Evolutionary conservation across 2,329 filamentous ascomycete genomes (phyloP).

Genomic region (Xylariaceae sp.): DNA sequence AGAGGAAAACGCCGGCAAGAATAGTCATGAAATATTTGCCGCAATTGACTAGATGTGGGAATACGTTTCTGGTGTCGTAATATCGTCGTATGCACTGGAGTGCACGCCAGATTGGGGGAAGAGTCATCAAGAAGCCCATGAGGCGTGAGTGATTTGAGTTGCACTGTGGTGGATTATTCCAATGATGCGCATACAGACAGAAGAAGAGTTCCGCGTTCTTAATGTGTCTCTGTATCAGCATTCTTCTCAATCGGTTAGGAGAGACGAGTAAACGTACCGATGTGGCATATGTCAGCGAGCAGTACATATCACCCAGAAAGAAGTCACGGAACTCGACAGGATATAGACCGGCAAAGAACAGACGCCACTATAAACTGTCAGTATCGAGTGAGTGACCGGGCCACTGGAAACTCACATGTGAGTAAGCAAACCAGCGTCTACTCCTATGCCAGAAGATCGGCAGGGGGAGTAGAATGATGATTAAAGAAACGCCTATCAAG

Average conservation of each 20-base stretch:
- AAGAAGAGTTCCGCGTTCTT: slow-evolving; percentile 92
- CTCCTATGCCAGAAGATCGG: slow-evolving; percentile 71
- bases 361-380: slow-evolving; percentile 62
- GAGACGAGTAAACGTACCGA: slow-evolving; percentile 55
- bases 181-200: slow-evolving; percentile 80
- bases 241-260: background rate
- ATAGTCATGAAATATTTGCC: slow-evolving; percentile 90
- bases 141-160: slow-evolving; percentile 81
- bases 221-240: background rate
- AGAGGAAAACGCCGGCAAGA: slow-evolving; percentile 71
- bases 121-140: slow-evolving; percentile 76
- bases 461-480: slow-evolving; percentile 72
- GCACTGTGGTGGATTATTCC: slow-evolving; percentile 70
- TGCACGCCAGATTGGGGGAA: slow-evolving; percentile 87
- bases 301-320: slow-evolving; percentile 96
- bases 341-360: slow-evolving; percentile 80
- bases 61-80: slow-evolving; percentile 77
- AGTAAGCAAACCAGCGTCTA: slow-evolving; percentile 82
- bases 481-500: slow-evolving; percentile 63
- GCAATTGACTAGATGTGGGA: slow-evolving; percentile 88
- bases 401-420: slow-evolving; percentile 60
- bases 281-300: slow-evolving; percentile 86
- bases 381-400: slow-evolving; percentile 4
- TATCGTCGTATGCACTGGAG: slow-evolving; percentile 90
- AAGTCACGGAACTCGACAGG: slow-evolving; percentile 97